Percentiles rank a stretch among this genome's conserved stretches.
These are phyloP conservation scores for Calocybe gambosa DNA, from an alignment of 1,284 basidiomycete species.

Conservation along the genomic window DNA sequence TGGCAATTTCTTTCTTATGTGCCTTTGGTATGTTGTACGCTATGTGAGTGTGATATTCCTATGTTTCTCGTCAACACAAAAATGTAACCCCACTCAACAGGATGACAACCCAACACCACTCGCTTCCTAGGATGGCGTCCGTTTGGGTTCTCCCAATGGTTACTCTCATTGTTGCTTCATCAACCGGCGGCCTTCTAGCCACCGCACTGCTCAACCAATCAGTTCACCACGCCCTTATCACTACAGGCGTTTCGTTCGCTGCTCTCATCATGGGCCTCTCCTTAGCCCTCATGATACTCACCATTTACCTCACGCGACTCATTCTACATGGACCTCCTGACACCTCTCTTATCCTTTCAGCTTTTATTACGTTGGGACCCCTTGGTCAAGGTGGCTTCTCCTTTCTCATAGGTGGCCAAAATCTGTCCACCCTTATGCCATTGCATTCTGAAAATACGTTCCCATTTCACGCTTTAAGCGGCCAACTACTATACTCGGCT, in stretches of 20 bases:
- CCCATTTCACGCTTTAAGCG: slow-evolving; percentile 11
- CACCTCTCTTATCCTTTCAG: slow-evolving; percentile 16
- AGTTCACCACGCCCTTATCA: slow-evolving; percentile 14
- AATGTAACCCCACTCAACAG: slow-evolving; percentile 3
- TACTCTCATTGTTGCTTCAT: slow-evolving; percentile 19
- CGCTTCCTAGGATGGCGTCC: slow-evolving; percentile 17
- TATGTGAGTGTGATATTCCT: slow-evolving; percentile 13
- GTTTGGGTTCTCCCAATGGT: slow-evolving; percentile 22
- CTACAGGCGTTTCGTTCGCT: slow-evolving; percentile 17
- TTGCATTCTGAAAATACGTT: slow-evolving; percentile 12
- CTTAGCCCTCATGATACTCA: slow-evolving; percentile 19
- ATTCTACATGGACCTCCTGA: slow-evolving; percentile 19
- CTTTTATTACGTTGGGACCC: slow-evolving; percentile 18
- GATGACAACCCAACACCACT: slow-evolving; percentile 19
- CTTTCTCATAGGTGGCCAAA: slow-evolving; percentile 17
- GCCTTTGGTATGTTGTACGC: slow-evolving; percentile 18
- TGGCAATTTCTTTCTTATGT: slow-evolving; percentile 16
- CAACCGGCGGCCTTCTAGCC: slow-evolving; percentile 18
- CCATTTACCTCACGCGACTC: slow-evolving; percentile 18
- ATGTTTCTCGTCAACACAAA: neutral
- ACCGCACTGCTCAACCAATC: slow-evolving; percentile 14
- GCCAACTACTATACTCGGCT: slow-evolving; percentile 16
- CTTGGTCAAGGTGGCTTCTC: slow-evolving; percentile 20
- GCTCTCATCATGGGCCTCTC: slow-evolving; percentile 19
- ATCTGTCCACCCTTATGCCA: slow-evolving; percentile 15